Conservation (phyloP, 768 basidiomycete species). For the Cystofilobasidium macerans region DNA sequence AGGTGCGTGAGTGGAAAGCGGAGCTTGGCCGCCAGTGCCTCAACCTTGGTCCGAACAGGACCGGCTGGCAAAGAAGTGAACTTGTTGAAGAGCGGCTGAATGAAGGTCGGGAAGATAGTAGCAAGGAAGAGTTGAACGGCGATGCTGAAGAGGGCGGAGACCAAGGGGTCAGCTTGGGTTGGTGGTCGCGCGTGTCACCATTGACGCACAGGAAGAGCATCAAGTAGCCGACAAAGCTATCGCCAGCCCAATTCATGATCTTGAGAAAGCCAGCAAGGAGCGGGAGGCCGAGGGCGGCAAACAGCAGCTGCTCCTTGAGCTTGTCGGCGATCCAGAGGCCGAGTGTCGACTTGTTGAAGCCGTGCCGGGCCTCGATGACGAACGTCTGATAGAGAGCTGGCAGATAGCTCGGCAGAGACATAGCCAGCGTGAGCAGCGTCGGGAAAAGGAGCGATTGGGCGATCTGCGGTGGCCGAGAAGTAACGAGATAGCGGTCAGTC, state of each 20-base stretch:
- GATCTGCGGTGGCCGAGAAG: slow-evolving; percentile 46
- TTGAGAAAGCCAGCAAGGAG: slow-evolving; percentile 77
- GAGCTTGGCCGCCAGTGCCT: slow-evolving; percentile 63
- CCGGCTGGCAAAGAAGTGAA: slow-evolving; percentile 72
- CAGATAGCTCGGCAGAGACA: slow-evolving; percentile 61
- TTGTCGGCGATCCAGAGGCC: slow-evolving; percentile 64
- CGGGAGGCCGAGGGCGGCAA: slow-evolving; percentile 61
- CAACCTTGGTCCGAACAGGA: slow-evolving; percentile 65
- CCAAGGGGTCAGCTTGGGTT: neutral
- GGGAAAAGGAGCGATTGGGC: slow-evolving; percentile 70
- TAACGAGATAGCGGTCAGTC: neutral
- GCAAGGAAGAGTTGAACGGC: slow-evolving; percentile 71
- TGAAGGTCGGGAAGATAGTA: slow-evolving; percentile 44
- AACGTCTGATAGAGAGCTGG: slow-evolving; percentile 78
- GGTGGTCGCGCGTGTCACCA: neutral
- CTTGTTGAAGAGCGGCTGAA: slow-evolving; percentile 96
- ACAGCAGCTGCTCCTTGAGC: slow-evolving; percentile 67
- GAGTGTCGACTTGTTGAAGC: slow-evolving; percentile 90
- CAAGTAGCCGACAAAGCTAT: slow-evolving; percentile 81
- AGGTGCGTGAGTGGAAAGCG: slow-evolving; percentile 88
- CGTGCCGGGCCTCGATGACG: slow-evolving; percentile 85
- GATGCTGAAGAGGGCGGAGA: slow-evolving; percentile 44
- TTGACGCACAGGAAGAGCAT: slow-evolving; percentile 76
- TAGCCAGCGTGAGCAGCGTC: slow-evolving; percentile 50
- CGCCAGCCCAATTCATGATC: slow-evolving; percentile 87